A percentile compares a stretch with the other conserved stretches of the same genome.
Evolutionary conservation across 2,329 filamentous ascomycete species (phyloP).

Genomic region (Zasmidium citrigriseum): DNA sequence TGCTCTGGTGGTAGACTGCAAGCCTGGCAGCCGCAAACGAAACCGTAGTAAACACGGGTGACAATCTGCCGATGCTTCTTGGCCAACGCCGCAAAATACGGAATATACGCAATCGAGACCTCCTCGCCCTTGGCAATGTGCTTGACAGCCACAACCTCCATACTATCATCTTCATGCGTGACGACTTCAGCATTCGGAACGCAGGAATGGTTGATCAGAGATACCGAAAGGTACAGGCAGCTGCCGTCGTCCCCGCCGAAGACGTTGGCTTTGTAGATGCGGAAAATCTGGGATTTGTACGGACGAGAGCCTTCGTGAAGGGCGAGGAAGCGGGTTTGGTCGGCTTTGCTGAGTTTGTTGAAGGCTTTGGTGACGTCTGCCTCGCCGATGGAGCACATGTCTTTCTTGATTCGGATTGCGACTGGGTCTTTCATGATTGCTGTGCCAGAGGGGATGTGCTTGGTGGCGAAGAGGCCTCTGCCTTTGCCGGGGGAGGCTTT

Average conservation of each 20-base stretch:
- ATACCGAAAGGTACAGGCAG: conserved; percentile 1
- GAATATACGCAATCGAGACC: conserved; percentile 11
- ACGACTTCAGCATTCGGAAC: conserved; percentile 10
- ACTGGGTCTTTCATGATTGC: conserved; percentile 7
- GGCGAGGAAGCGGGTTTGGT: conserved; percentile 6
- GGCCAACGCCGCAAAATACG: background rate
- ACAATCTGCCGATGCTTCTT: background rate
- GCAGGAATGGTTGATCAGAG: conserved; percentile 16
- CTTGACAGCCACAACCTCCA: conserved; percentile 5
- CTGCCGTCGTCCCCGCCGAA: background rate
- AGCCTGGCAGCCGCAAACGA: conserved; percentile 4
- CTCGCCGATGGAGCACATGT: background rate
- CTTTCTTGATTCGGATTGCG: background rate
- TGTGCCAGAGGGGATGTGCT: conserved; percentile 7
- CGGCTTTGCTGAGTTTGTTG: background rate
- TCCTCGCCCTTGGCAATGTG: conserved; percentile 14
- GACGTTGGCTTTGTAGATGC: conserved; percentile 12
- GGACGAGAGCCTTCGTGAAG: conserved; percentile 10
- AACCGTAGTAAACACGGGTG: conserved; percentile 5
- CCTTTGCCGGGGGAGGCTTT: conserved; percentile 8
- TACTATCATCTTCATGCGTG: background rate
- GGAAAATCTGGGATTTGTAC: conserved; percentile 4
- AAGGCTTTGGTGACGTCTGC: background rate
- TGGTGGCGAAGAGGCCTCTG: conserved; percentile 11
- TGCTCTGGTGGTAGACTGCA: background rate